A percentile compares a stretch with the other conserved stretches of the same genome.
These are phyloP conservation scores for Potentilla sterilis DNA, from an alignment of 306 rosid genomes.

Conservation along the genomic window DNA sequence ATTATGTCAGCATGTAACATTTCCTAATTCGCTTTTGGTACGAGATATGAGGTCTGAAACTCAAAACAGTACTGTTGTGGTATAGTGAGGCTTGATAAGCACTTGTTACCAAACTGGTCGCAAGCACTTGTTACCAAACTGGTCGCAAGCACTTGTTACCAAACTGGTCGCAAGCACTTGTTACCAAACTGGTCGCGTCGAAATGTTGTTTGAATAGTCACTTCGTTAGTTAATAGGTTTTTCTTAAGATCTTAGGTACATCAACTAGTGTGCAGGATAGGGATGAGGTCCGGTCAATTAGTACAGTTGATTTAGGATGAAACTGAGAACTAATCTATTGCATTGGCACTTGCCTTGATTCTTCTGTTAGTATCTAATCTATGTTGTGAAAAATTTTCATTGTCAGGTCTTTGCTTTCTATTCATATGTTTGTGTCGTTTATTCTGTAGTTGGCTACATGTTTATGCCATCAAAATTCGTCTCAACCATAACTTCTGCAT, in stretches of 20 bases:
- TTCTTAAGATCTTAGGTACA: background rate
- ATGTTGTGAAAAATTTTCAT: background rate
- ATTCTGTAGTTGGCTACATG: slow-evolving; percentile 8
- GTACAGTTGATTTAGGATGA: background rate
- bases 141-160: background rate
- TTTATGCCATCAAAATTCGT: slow-evolving; percentile 5
- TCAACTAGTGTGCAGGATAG: background rate
- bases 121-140: too few species aligned
- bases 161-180: too few species aligned
- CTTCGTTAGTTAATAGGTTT: background rate
- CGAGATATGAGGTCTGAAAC: background rate
- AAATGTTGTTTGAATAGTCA: background rate
- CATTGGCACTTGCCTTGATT: background rate
- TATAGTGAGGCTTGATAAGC: too few species aligned
- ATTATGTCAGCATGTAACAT: background rate
- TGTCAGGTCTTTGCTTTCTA: background rate
- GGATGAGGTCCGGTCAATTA: background rate
- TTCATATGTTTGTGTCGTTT: background rate
- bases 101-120: background rate
- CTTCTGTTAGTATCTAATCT: background rate
- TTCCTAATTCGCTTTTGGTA: background rate
- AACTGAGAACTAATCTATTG: background rate
- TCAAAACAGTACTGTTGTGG: background rate
- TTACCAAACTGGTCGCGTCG: background rate
- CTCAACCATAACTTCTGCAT: background rate